Base-by-base conservation (phyloP, 805 yeast species). In the Torulaspora indica region DNA sequence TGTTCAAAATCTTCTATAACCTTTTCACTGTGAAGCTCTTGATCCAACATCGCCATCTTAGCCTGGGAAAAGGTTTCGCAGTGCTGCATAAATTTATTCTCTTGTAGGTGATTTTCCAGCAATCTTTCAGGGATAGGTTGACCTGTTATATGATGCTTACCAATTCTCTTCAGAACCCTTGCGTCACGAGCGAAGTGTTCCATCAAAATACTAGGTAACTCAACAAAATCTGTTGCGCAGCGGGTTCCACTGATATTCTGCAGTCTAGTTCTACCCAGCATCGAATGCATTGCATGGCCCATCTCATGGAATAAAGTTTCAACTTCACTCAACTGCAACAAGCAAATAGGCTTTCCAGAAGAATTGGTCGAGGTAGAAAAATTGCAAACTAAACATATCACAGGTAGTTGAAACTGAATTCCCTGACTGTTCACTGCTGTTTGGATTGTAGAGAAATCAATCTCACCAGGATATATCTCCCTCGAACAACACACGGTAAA, bases 251-350 rank as follows among this genome's bases (percentile, higher is more conserved):
- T 82, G 7, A 91, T 83, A 61, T 89, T 93, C 61, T 93, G 98
- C 41, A 91, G 68, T 34, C 82, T 74, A 0, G 98, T 93, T 49
- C 91, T 75, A 0, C 98, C 98, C 15, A 93, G 68, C 96, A 93
- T 91, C 2, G 97, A 87, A 63, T 93, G 98, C 78, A 93, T 85
- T 1, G 98, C 98, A 65, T 93, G 98, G 0, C 98, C 98, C 96
- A 93, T 89, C 66, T 93, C 98, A 66, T 93, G 98, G 69, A 93
- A 93, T 14, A 93, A 69, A 0, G 98, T 93, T 56, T 91, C 96
- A 15, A 91, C 89, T 57, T 93, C 98, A 45, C 74, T 77, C 45
- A 86, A 71, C 9, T 82, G 72, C 31, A 91, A 66, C 14, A 85
- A 68, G 24, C 90, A 81, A 17, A 78, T 75, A 8, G 66, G 63